Evolutionary conservation across 1,139 yeast genomes (phyloP), one percentile per base, ranked within the genome.

Genomic region (Wickerhamomyces sp.): DNA sequence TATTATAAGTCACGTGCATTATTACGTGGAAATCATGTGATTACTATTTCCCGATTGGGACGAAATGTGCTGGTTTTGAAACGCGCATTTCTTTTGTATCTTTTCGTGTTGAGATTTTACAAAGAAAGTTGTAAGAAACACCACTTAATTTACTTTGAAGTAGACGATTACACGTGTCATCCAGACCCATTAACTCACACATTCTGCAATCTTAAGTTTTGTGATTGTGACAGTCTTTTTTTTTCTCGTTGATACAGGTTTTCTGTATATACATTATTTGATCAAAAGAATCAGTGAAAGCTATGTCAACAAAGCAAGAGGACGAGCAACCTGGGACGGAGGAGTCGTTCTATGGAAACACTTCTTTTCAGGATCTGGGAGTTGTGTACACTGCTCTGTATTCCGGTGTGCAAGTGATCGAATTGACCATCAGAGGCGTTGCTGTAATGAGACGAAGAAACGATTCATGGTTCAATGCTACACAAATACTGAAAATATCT

Each of bases 381-480:
- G 41, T 74, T 40, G 71, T 78, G 17, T 78, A 77, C 56, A 73
- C 78, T 17, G 83, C 84, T 5, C 73, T 80, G 9, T 79, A 81
- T 58, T 75, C 85, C 10, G 80, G 78, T 43, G 76, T 77, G 15
- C 80, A 81, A 14, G 89, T 82, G 43, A 74, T 81, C 56, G 90
- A 83, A 59, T 72, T 76, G 61, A 78, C 75, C 41, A 79, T 86
- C 16, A 68, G 75, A 33, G 88, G 81, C 38, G 84, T 87, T 20
- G 79, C 89, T 19, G 82, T 86, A 21, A 90, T 90, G 96, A 70
- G 96, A 52, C 70, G 97, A 38, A 66, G 72, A 27, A 63, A 71
- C 40, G 97, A 92, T 59, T 80, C 90, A 19, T 86, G 89, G 76
- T 78, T 92, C 49, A 90, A 92, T 61, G 95, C 96, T 13, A 88